Evolutionary conservation across 2,329 filamentous ascomycete species (phyloP), one percentile per base, ranked within the genome.

Genomic region (Pyrenochaeta sp.): DNA sequence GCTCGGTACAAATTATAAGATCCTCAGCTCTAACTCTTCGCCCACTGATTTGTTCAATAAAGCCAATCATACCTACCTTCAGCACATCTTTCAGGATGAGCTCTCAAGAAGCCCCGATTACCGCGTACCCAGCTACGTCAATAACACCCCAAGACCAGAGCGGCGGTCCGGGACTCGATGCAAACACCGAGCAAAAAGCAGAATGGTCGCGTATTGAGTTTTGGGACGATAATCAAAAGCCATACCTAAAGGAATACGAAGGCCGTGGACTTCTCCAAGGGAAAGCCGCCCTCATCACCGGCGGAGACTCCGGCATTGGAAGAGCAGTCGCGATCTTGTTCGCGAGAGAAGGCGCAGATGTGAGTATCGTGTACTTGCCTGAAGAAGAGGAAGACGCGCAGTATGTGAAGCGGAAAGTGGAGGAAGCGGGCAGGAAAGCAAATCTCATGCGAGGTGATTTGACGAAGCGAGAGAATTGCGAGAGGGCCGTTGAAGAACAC

Each of bases 291-390:
- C 77, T 94, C 54, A 93, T 93, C 69, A 93, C 91, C 0, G 91
- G 91, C 19, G 91, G 91, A 2, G 91, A 93, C 75, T 89, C 86
- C 8, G 91, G 91, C 2, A 93, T 93, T 61, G 90, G 91, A 9
- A 85, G 90, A 24, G 88, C 91, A 1, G 85, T 89, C 0, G 90
- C 91, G 0, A 84, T 93, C 15, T 80, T 93, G 0, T 94, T 90
- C 65, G 90, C 90, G 32, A 88, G 91, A 82, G 91, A 94, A 76
- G 91, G 91, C 4, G 90, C 90, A 13, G 86, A 90, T 58, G 85
- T 84, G 25, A 81, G 89, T 53, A 92, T 94, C 63, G 84, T 86
- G 6, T 91, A 93, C 68, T 81, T 92, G 1, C 87, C 89, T 0
- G 85, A 90, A 36, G 91, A 94, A 75, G 86, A 93, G 72, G 80